A percentile compares a stretch with the other conserved stretches of the same genome.
These are phyloP conservation scores for Mortierella sp. DNA, from an alignment of 371 early-diverging fungal species.

Conservation along the genomic window DNA sequence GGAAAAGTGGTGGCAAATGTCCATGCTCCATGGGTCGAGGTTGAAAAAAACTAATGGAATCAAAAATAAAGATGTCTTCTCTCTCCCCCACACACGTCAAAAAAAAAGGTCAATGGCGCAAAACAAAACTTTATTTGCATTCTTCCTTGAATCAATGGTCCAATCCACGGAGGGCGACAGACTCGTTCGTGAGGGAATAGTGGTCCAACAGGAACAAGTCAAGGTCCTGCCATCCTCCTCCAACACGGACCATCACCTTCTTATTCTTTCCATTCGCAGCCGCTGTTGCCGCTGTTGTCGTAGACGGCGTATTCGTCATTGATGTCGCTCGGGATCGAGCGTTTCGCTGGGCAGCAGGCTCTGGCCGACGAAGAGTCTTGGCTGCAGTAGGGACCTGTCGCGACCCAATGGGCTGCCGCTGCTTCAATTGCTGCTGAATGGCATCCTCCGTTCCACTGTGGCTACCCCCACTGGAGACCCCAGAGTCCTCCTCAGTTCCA, in stretches of 20 bases:
- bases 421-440: conserved; percentile 9
- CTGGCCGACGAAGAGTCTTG: conserved; percentile 28
- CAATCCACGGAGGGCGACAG: too few species aligned
- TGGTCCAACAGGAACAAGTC: conserved; percentile 71
- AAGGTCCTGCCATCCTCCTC: conserved; percentile 74
- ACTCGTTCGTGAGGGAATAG: conserved; percentile 24
- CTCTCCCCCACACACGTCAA: neutral
- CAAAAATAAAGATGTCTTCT: neutral
- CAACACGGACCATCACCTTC: conserved; percentile 72
- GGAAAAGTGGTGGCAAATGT: conserved; percentile 51
- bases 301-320: neutral
- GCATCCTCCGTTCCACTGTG: conserved; percentile 35
- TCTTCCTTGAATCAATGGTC: conserved; percentile 22
- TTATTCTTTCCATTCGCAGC: conserved; percentile 34
- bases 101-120: neutral
- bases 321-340: conserved; percentile 24
- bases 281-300: neutral
- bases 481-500: conserved; percentile 37
- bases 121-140: neutral
- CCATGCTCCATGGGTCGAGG: neutral
- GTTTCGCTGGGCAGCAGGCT: conserved; percentile 30
- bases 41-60: neutral
- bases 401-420: neutral
- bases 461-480: conserved; percentile 38
- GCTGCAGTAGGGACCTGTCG: neutral